Percentiles rank a stretch among this genome's conserved stretches.
These are phyloP conservation scores for Pseudotulostoma volvatum DNA, from an alignment of 495 filamentous ascomycete species.

Conservation along the genomic window DNA sequence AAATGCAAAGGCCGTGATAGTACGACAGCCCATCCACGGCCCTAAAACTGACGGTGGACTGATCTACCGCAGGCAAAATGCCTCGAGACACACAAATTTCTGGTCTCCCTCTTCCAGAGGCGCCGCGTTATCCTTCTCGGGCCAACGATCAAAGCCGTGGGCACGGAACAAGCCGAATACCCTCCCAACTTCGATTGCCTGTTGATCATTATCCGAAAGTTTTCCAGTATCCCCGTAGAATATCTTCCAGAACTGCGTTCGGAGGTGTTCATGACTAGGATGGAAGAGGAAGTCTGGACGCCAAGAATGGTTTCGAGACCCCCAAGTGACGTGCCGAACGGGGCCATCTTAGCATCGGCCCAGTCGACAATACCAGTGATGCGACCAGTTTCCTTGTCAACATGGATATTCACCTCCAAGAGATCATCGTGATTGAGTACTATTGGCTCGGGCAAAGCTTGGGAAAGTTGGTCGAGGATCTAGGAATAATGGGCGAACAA, in stretches of 20 bases:
- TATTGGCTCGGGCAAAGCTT: slow-evolving; percentile 10
- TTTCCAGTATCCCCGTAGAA: slow-evolving; percentile 8
- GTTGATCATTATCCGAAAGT: slow-evolving; percentile 8
- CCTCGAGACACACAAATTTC: slow-evolving; percentile 1
- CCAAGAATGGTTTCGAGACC: slow-evolving; percentile 26
- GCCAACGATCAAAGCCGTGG: slow-evolving; percentile 2
- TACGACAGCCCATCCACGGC: too few species aligned
- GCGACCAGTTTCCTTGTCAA: slow-evolving; percentile 20
- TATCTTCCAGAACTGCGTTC: slow-evolving; percentile 13
- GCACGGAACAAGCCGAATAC: slow-evolving; percentile 1
- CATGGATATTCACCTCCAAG: slow-evolving; percentile 27
- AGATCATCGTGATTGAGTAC: slow-evolving; percentile 33
- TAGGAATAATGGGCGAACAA: slow-evolving; percentile 1
- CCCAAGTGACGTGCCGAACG: slow-evolving; percentile 29
- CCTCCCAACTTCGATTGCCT: slow-evolving; percentile 3
- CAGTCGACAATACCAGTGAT: slow-evolving; percentile 32
- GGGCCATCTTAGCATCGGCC: slow-evolving; percentile 26
- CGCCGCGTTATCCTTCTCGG: slow-evolving; percentile 1
- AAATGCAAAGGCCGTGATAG: too few species aligned
- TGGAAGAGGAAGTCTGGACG: slow-evolving; percentile 20
- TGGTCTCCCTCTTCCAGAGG: slow-evolving; percentile 2
- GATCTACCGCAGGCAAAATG: slow-evolving; percentile 3
- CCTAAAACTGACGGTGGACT: too few species aligned
- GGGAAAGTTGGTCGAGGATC: slow-evolving; percentile 1
- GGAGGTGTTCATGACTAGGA: slow-evolving; percentile 7